Conservation (phyloP, 1,284 basidiomycete species). For the Coniferiporia sulphurascens region DNA sequence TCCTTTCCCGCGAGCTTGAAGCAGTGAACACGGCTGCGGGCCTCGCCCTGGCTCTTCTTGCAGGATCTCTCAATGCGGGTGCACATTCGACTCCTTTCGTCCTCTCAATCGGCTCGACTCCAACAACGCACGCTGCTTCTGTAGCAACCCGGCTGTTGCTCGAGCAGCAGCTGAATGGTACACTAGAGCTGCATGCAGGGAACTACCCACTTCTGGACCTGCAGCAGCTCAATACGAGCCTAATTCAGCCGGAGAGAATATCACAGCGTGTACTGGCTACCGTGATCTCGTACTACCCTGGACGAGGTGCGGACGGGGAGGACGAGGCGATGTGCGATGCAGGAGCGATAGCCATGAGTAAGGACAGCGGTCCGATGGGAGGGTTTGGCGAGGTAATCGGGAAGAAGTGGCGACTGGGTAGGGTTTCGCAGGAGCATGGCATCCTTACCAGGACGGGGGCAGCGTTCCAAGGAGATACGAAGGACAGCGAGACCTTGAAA, state of each 20-base stretch:
- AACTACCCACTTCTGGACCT: slow-evolving; percentile 84
- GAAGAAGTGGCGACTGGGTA: slow-evolving; percentile 64
- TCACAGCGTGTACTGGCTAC: slow-evolving; percentile 68
- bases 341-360: slow-evolving; percentile 80
- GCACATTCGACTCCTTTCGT: slow-evolving; percentile 49
- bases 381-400: slow-evolving; percentile 71
- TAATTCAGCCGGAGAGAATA: slow-evolving; percentile 54
- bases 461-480: slow-evolving; percentile 1
- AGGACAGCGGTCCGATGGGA: slow-evolving; percentile 71
- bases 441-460: slow-evolving; percentile 41
- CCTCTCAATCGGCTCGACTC: slow-evolving; percentile 82
- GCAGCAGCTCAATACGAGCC: slow-evolving; percentile 73
- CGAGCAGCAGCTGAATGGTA: slow-evolving; percentile 48
- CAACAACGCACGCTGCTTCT: slow-evolving; percentile 74
- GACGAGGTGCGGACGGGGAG: slow-evolving; percentile 49
- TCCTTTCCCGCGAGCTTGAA: slow-evolving; percentile 68
- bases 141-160: slow-evolving; percentile 44
- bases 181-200: slow-evolving; percentile 74
- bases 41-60: slow-evolving; percentile 48
- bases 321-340: slow-evolving; percentile 81
- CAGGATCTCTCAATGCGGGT: slow-evolving; percentile 28
- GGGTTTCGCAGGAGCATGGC: slow-evolving; percentile 82
- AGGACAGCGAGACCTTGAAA: slow-evolving; percentile 34
- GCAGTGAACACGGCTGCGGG: slow-evolving; percentile 65
- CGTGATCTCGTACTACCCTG: slow-evolving; percentile 75